phyloP scores from a whole-genome alignment of 208 protist genomes.

The Wallacemonas sp. region DNA sequence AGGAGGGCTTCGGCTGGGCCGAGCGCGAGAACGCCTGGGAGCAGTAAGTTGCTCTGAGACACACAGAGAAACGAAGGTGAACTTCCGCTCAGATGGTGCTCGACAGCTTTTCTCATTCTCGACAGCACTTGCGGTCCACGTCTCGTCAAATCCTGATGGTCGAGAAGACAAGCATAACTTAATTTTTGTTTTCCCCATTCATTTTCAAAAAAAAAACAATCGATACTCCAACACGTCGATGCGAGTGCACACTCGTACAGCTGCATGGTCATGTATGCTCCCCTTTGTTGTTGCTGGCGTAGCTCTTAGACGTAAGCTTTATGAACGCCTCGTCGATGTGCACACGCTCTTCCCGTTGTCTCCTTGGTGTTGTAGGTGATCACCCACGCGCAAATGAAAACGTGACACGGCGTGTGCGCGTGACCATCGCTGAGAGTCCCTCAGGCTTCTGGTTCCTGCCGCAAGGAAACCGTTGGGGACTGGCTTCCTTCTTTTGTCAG shows the following conservation, averaged over 20 bases:
- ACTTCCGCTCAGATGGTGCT: constrained; percentile 89
- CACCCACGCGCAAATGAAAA: too few species aligned
- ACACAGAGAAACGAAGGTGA: constrained; percentile 90
- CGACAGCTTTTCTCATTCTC: neutral
- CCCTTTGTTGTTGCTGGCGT: neutral
- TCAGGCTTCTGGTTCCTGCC: neutral
- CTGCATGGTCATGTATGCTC: neutral
- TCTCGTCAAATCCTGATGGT: neutral
- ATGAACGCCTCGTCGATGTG: too few species aligned
- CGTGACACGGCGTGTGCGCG: too few species aligned
- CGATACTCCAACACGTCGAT: neutral
- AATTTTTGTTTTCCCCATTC: constrained; percentile 5
- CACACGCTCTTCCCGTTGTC: too few species aligned
- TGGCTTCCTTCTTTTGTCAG: neutral
- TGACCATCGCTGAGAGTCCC: too few species aligned
- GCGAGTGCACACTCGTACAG: neutral
- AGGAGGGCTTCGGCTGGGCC: constrained; percentile 85
- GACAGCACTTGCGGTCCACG: constrained; percentile 20
- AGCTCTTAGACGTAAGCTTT: too few species aligned
- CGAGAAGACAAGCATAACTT: neutral
- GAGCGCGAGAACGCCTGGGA: constrained; percentile 95
- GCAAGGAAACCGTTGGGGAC: neutral
- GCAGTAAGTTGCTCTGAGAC: constrained; percentile 87
- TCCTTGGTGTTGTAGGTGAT: too few species aligned
- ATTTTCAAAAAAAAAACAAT: neutral